Evolutionary conservation across 805 yeast species (phyloP).

Genomic region (Wickerhamomyces queroliae): DNA sequence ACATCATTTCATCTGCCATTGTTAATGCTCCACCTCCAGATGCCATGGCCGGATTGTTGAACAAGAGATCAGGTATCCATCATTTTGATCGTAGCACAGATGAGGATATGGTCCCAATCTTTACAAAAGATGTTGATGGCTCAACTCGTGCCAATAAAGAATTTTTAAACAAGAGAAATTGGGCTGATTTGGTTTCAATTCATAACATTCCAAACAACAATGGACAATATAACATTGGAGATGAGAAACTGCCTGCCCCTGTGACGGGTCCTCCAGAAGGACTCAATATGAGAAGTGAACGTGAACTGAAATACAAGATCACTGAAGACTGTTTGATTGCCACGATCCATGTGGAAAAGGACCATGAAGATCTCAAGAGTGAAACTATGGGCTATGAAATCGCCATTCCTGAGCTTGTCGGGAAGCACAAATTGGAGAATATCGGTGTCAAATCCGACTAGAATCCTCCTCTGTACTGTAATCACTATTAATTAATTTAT

Average conservation of each 20-base stretch:
- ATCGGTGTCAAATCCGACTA: constrained; percentile 15
- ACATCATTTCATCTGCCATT: constrained; percentile 86
- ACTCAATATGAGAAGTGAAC: constrained; percentile 20
- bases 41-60: constrained; percentile 70
- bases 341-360: constrained; percentile 69
- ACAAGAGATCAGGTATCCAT: constrained; percentile 61
- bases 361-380: constrained; percentile 40
- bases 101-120: constrained; percentile 79
- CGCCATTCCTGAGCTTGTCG: constrained; percentile 54
- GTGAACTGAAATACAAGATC: constrained; percentile 46
- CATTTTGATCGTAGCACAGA: constrained; percentile 58
- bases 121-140: constrained; percentile 55
- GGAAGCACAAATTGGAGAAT: constrained; percentile 9
- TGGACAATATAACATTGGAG: constrained; percentile 24
- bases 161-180: constrained; percentile 65
- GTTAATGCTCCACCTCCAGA: constrained; percentile 91
- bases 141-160: constrained; percentile 37
- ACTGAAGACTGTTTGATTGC: constrained; percentile 55
- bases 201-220: constrained; percentile 25
- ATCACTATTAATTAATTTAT: too few relatives aligned
- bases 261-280: constrained; percentile 10
- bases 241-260: constrained; percentile 38
- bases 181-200: constrained; percentile 61
- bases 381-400: constrained; percentile 62
- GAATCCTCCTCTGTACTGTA: background rate